Evolutionary conservation across 495 filamentous ascomycete genomes (phyloP).

Genomic region (Apiosordaria backusii): DNA sequence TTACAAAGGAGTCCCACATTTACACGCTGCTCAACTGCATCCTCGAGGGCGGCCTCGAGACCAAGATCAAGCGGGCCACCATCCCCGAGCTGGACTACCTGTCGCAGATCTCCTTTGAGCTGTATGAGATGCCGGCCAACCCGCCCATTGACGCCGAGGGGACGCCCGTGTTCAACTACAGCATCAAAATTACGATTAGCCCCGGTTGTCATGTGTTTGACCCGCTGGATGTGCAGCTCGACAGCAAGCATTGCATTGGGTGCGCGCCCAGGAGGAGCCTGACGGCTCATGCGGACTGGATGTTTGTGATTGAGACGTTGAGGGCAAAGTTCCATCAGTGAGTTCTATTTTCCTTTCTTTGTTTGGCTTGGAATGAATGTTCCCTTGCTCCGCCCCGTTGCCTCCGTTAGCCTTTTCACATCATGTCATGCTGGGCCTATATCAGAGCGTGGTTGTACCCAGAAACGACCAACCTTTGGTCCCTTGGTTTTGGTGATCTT

Average conservation of each 20-base stretch:
- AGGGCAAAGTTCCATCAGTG: slow-evolving; percentile 92
- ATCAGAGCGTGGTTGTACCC: background rate
- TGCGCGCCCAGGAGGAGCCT: slow-evolving; percentile 84
- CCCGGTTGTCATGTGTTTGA: slow-evolving; percentile 96
- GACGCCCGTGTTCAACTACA: slow-evolving; percentile 71
- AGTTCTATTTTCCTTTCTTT: slow-evolving; percentile 31
- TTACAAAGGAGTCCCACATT: slow-evolving; percentile 98
- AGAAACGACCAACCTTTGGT: background rate
- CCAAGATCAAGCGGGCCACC: slow-evolving; percentile 80
- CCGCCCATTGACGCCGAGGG: slow-evolving; percentile 42
- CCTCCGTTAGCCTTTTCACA: background rate
- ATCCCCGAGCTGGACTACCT: slow-evolving; percentile 98
- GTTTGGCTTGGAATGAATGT: slow-evolving; percentile 18
- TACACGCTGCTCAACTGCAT: slow-evolving; percentile 98
- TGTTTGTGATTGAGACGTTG: slow-evolving; percentile 87
- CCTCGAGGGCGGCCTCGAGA: slow-evolving; percentile 89
- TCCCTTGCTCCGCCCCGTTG: slow-evolving; percentile 8
- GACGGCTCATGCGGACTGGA: slow-evolving; percentile 93
- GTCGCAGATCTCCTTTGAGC: slow-evolving; percentile 94
- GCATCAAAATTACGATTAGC: slow-evolving; percentile 90
- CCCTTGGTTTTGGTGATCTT: background rate
- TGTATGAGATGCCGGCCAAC: slow-evolving; percentile 88
- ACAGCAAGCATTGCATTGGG: slow-evolving; percentile 91
- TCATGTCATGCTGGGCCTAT: background rate
- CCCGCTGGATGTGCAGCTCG: slow-evolving; percentile 90